Conservation (phyloP, 2,329 filamentous ascomycete species). For the Trichoderma simmonsii region DNA sequence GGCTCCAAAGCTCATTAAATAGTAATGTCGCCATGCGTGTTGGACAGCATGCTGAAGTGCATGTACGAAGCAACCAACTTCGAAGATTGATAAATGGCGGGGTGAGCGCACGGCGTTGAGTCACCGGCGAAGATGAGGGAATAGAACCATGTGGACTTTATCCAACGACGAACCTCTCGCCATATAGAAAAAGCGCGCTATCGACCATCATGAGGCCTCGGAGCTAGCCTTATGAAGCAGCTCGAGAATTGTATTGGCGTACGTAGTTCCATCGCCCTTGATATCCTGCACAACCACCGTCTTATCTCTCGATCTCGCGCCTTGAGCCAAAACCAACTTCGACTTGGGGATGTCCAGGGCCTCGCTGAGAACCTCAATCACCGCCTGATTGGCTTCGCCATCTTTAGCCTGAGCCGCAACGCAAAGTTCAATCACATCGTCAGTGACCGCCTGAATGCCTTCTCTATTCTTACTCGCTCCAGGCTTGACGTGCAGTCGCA, state of each 20-base stretch:
- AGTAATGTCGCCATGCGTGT: background rate
- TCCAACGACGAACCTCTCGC: background rate
- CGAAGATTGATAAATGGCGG: background rate
- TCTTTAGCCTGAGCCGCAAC: slow-evolving; percentile 64
- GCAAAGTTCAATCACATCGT: slow-evolving; percentile 59
- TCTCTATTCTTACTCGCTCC: slow-evolving; percentile 60
- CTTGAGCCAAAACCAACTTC: slow-evolving; percentile 59
- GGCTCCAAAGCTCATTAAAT: background rate
- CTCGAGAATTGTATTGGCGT: slow-evolving; percentile 28
- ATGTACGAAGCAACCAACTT: background rate
- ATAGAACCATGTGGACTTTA: background rate
- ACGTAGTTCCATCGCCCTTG: slow-evolving; percentile 31
- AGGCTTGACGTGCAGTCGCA: slow-evolving; percentile 66
- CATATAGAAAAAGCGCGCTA: background rate
- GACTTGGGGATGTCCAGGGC: slow-evolving; percentile 61
- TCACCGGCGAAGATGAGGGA: slow-evolving; percentile 14
- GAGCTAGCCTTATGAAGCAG: slow-evolving; percentile 28
- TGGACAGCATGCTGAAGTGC: background rate
- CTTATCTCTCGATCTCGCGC: slow-evolving; percentile 63
- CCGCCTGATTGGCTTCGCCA: slow-evolving; percentile 67
- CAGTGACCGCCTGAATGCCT: slow-evolving; percentile 55
- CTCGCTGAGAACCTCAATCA: slow-evolving; percentile 59
- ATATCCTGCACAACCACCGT: slow-evolving; percentile 46
- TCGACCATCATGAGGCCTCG: slow-evolving; percentile 1
- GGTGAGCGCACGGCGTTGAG: slow-evolving; percentile 3